Evolutionary conservation across 495 filamentous ascomycete genomes (phyloP), one percentile per base, ranked within the genome.

Genomic region (Trichocladium uniseriatum): DNA sequence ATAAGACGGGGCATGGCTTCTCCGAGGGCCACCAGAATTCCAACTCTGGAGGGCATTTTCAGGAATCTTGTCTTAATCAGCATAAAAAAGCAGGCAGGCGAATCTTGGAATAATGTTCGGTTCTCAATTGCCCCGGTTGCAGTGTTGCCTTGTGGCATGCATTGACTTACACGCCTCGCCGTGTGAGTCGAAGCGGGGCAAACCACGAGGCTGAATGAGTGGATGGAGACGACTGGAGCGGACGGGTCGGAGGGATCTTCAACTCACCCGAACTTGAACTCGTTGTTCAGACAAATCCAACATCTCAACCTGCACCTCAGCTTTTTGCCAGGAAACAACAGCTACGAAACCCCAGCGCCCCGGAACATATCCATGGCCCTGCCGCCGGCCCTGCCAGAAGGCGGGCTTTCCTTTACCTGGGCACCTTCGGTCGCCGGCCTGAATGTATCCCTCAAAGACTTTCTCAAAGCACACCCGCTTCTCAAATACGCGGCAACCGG

Each of bases 401-500:
- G 15, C n/a, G 59, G 59, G 20, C 49, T 60, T 14, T 38, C 19
- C 21, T 70, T 70, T 54, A 52, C 55, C 14, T 60, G 36, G 2
- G 35, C 54, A 14, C 55, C 56, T 20, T 50, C 56, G 0, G 29
- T 66, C 27, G 50, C 56, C 1, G 21, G 29, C 14, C 63, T 64
- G 48, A 48, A 57, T n/a, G 22, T 65, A 11, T 32, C 67, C 3
- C 15, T 56, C 37, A 29, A 27, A 21, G 44, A 44, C 31, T 63
- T 61, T 45, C 41, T 69, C 22, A 37, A 52, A n/a, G 29, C 47
- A 13, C 53, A 56, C 28, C 48, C 57, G 0, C n/a, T 43, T 19
- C 44, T 66, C 45, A n/a, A 52, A 0, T 57, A 46, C 19, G 42
- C 65, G 40, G 61, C 55, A 16, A 60, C 67, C 13, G 59, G 65